Percentiles rank a stretch among this genome's conserved stretches.
Evolutionary conservation across 257 asterid genomes (phyloP).

Genomic region (Solanum stenotomum): DNA sequence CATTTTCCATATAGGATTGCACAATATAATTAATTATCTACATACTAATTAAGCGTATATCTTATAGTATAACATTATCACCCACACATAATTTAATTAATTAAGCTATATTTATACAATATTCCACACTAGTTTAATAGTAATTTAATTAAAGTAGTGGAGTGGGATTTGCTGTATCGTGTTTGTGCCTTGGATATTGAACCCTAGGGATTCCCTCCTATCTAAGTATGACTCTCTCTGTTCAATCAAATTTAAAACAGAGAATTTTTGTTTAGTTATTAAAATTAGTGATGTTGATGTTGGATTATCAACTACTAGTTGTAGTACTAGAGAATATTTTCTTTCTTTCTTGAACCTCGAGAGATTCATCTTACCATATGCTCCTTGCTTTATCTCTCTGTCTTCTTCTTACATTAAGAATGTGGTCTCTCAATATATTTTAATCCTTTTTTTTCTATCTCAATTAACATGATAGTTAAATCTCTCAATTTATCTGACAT

Average conservation of each 20-base stretch:
- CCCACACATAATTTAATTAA: background rate
- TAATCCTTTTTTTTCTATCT: background rate
- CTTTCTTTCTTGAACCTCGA: slow-evolving; percentile 45
- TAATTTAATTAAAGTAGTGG: slow-evolving; percentile 1
- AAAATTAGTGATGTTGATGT: slow-evolving; percentile 5
- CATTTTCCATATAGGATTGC: slow-evolving; percentile 6
- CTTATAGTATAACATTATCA: background rate
- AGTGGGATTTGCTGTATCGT: slow-evolving; percentile 71
- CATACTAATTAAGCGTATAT: background rate
- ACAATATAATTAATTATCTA: background rate
- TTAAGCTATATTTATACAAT: background rate
- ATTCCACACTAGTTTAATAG: background rate
- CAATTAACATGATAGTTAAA: background rate
- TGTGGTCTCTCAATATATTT: slow-evolving; percentile 6
- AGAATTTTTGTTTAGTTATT: background rate
- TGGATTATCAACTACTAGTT: slow-evolving; percentile 6
- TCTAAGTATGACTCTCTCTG: slow-evolving; percentile 6
- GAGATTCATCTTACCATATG: slow-evolving; percentile 42
- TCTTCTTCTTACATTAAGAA: slow-evolving; percentile 33
- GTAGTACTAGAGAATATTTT: slow-evolving; percentile 3
- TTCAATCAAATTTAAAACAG: background rate
- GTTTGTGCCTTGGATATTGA: slow-evolving; percentile 28
- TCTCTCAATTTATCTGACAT: background rate
- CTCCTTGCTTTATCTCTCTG: slow-evolving; percentile 37
- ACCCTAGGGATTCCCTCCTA: slow-evolving; percentile 59